phyloP scores from a whole-genome alignment of 345 rosid genomes.

The Xanthoceras sorbifolium region DNA sequence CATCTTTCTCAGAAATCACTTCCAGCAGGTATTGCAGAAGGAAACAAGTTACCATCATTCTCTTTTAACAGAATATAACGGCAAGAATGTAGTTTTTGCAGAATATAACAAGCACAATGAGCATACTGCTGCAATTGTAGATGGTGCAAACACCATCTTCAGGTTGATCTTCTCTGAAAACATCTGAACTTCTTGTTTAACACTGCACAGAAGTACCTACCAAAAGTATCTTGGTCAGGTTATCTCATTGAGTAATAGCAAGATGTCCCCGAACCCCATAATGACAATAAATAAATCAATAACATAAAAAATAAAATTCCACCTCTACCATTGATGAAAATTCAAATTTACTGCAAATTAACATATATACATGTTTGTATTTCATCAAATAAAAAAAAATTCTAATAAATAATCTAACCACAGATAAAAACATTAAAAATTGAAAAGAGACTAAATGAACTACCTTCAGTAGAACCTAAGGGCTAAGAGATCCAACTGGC shows the following conservation, averaged over 20 bases:
- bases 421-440: neutral
- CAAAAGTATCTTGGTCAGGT: neutral
- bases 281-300: neutral
- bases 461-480: neutral
- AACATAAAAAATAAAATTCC: no score
- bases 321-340: neutral
- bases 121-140: conserved; percentile 37
- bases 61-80: neutral
- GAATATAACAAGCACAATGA: neutral
- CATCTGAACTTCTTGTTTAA: neutral
- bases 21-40: neutral
- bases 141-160: conserved; percentile 26
- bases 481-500: neutral
- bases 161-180: conserved; percentile 13
- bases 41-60: neutral
- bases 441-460: neutral
- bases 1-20: neutral
- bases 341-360: neutral
- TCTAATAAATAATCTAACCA: neutral
- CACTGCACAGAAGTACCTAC: conserved; percentile 7
- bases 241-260: neutral
- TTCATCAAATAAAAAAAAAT: no score
- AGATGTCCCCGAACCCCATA: neutral
- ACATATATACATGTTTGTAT: neutral
- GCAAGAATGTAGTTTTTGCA: neutral